Base-by-base conservation (phyloP, 176 grass and related monocot genomes). In the Elaeis guineensis region DNA sequence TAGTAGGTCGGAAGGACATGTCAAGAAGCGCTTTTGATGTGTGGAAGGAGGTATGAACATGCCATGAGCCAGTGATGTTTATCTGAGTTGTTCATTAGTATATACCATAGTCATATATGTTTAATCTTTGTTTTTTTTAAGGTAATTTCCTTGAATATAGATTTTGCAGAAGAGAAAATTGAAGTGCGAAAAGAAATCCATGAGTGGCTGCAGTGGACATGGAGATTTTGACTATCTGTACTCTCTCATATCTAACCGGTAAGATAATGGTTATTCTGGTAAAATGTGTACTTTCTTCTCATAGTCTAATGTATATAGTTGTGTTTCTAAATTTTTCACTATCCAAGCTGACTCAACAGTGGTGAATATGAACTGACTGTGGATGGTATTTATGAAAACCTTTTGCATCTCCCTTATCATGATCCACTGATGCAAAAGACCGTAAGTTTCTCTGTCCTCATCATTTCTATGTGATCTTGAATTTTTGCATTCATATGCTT, bases 311-410 rank as follows among this genome's bases (percentile, higher is more conserved):
- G 54, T 14, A 69, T 66, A 17, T 6, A 53, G 17, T 73, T 48
- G 61, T 65, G 57, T 56, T 80, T 58, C 55, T 18, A 55, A 52
- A 65, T 11, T 32, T 75, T 17, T 58, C 30, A 59, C 66, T 65
- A 17, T 51, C 25, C 16, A 72, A 59, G 60, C n/a, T 74, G 23
- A 65, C 52, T 69, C 62, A 67, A 70, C 77, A 96, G 92, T 72
- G 86, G 92, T 32, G 86, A 96, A 71, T 90, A 96, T 78, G 92
- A 90, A 56, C 64, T 88, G 82, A 90, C 92, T 21, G 87, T 96
- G 92, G 92, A 96, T 75, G 92, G 92, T 50, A 96, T 96, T 68
- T 83, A 90, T 59, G 92, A 96, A 72, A 96, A 96, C 58, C 78
- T 90, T 73, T 77, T 90, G 54, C 79, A 29, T 59, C 78, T 96